Evolutionary conservation across 306 rosid species (phyloP), one percentile per base, ranked within the genome.

Genomic region (Mucuna pruriens): DNA sequence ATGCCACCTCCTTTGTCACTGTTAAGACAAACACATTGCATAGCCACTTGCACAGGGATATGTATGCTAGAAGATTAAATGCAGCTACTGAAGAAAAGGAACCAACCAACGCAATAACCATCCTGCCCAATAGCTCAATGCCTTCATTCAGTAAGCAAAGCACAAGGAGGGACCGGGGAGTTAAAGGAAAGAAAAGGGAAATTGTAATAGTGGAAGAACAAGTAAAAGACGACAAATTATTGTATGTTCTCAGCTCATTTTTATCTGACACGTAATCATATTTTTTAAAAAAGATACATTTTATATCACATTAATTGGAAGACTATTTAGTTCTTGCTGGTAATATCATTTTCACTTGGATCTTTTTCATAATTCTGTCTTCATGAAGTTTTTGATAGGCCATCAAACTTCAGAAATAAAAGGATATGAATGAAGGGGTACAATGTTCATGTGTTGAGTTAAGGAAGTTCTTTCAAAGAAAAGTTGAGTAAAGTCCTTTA

Each of bases 1-100:
- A 76, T 82, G 46, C 36, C 82, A 44, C 25, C 55, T 75, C 64
- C 22, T 75, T 75, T 49, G 26, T 69, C 49, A n/a, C 63, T 75
- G 22, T 74, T 67, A 61, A 69, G 60, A 26, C 67, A 58, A 55
- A 69, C 65, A 67, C 40, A 65, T 51, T 40, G n/a, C 62, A 69
- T 69, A 20, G 45, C 78, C 44, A 25, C 51, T 20, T 64, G 70
- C 40, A 5, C 0, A 7, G n/a, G 34, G 49, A 74, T 52, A 65
- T 26, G 76, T 74, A 54, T 26, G 70, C 29, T 68, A 12, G 34
- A 74, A 66, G 68, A 63, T 74, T 29, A 20, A 69, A 10, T 38
- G 6, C 61, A 39, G 22, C 11, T 26, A 75, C 62, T 20, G 7
- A 66, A 67, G 77, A 42, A 76, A 83, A 79, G 40, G 29, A 51